Conservation (phyloP, 2,329 filamentous ascomycete genomes). For the Akanthomyces dipterigenus region DNA sequence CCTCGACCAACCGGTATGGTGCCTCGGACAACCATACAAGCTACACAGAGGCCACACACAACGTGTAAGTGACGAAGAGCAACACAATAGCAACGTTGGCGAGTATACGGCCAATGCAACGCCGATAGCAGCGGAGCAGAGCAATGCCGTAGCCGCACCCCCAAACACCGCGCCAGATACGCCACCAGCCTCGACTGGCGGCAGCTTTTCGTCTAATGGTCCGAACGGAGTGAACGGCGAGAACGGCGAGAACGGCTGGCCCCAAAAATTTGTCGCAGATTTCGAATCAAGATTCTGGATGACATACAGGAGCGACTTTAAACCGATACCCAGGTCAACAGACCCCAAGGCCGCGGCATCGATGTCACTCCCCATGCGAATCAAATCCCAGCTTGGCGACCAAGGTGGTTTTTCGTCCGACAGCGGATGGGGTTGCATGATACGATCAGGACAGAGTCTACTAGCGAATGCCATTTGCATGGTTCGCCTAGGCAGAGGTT, state of each 20-base stretch:
- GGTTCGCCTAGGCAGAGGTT: constrained; percentile 72
- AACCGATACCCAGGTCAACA: constrained; percentile 69
- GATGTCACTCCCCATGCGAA: constrained; percentile 76
- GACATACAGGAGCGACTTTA: constrained; percentile 87
- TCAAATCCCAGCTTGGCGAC: constrained; percentile 74
- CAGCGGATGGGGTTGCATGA: constrained; percentile 98
- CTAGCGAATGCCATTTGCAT: constrained; percentile 77
- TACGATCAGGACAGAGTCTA: constrained; percentile 87
- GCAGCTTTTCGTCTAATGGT: constrained; percentile 45
- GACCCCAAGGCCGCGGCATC: constrained; percentile 63
- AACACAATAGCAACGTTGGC: constrained; percentile 18
- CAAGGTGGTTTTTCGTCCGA: constrained; percentile 83
- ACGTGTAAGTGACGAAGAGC: neutral
- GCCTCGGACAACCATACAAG: constrained; percentile 54
- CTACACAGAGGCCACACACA: constrained; percentile 22
- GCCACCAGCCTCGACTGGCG: constrained; percentile 41
- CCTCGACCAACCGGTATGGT: constrained; percentile 72
- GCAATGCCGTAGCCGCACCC: neutral
- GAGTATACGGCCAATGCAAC: neutral
- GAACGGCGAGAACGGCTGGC: constrained; percentile 60
- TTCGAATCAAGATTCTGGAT: constrained; percentile 94
- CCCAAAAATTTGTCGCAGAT: constrained; percentile 76
- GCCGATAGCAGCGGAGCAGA: constrained; percentile 9
- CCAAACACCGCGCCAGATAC: constrained; percentile 33
- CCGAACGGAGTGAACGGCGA: constrained; percentile 39